Evolutionary conservation across 1,284 basidiomycete species (phyloP), one percentile per base, ranked within the genome.

Genomic region (Erythrobasidium hasegawianum): DNA sequence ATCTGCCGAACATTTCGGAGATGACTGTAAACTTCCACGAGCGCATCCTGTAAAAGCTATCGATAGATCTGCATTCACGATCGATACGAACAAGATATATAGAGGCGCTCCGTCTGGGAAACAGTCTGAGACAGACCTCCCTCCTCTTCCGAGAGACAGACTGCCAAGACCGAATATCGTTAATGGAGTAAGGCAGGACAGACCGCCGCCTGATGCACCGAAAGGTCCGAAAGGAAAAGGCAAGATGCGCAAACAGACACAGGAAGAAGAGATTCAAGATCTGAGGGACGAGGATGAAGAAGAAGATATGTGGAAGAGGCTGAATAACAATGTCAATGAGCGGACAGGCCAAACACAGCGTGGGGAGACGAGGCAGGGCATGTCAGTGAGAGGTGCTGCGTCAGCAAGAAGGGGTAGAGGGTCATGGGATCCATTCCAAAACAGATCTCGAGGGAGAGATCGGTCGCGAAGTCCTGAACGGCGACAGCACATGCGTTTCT

Each of bases 11-110:
- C 59, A 60, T 24, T 68, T 57, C 24, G 57, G 66, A 0, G 58
- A 61, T 33, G 61, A 68, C 29, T 68, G 67, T 50, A 64, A 64
- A 16, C 29, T 33, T n/a, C 67, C 61, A 27, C 60, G 67, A 2
- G 61, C 52, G 27, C 61, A 68, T 45, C 60, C 67, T 1, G 16
- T 64, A 8, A 18, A 49, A 24, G 43, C n/a, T 27, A 40, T 52
- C 18, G 60, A 59, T 20, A 29, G 61, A 7, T 59, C 59, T 4
- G 67, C 67, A 7, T 68, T 68, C 57, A 64, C 67, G 10, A 40
- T 52, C 22, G 43, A 47, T 47, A n/a, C 43, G n/a, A 47, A 47
- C 43, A 47, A 47, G 43, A 24, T 47, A 5, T 47, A 47, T 24
- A 47, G 22, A 47, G 43, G 43, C 43, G 43, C 16, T n/a, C 43